Conservation (phyloP, 495 filamentous ascomycete species). For the Hypoxylon lienhwacheense region DNA sequence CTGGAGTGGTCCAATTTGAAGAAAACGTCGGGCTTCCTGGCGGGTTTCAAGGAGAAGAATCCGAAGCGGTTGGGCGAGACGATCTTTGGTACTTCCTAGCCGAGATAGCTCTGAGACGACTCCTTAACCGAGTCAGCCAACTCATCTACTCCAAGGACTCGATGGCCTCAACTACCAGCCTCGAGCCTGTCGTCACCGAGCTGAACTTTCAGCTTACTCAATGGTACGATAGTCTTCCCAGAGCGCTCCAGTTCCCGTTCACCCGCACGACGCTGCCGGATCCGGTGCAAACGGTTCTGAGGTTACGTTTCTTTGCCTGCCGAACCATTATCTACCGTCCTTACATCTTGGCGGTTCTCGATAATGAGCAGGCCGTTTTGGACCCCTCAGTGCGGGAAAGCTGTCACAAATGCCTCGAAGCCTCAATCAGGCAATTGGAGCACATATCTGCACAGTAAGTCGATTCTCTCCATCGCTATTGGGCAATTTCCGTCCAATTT, state of each 20-base stretch:
- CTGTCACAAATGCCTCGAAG: constrained; percentile 80
- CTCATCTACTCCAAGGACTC: constrained; percentile 78
- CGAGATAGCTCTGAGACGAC: constrained; percentile 74
- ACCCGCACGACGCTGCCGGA: constrained; percentile 64
- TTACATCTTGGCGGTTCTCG: constrained; percentile 76
- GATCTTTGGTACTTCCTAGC: constrained; percentile 84
- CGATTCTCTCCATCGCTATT: constrained; percentile 19
- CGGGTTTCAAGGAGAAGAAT: constrained; percentile 71
- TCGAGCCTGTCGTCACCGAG: constrained; percentile 76
- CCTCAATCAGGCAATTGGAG: constrained; percentile 76
- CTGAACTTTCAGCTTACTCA: constrained; percentile 80
- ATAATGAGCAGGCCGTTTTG: constrained; percentile 70
- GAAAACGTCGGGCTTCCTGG: constrained; percentile 77
- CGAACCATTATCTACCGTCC: constrained; percentile 83
- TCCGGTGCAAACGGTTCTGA: constrained; percentile 75
- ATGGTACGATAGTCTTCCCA: constrained; percentile 78
- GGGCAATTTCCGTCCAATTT: constrained; percentile 27
- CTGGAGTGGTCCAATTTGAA: constrained; percentile 77
- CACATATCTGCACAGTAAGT: constrained; percentile 74
- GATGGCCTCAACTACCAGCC: constrained; percentile 65
- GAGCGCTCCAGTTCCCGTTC: constrained; percentile 74
- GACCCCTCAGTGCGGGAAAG: constrained; percentile 73
- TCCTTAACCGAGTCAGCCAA: constrained; percentile 78
- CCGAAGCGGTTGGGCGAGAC: constrained; percentile 66
- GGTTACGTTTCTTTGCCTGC: constrained; percentile 80